Evolutionary conservation across 176 grass and related monocot species (phyloP), one percentile per base, ranked within the genome.

Genomic region (Carex myosuroides): DNA sequence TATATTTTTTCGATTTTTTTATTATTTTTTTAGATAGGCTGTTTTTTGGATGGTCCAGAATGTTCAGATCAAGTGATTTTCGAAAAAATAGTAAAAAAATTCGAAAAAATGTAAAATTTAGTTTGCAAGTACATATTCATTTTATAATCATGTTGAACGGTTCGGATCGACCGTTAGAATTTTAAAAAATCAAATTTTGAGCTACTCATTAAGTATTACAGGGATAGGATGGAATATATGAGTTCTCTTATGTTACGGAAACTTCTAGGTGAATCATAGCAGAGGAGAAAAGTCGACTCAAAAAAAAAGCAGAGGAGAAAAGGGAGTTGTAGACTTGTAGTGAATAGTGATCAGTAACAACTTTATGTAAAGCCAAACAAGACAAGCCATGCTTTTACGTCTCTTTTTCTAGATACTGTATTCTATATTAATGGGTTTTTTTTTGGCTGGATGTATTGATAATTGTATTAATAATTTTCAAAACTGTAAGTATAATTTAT

Each of bases 351-450:
- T 56, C 26, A 57, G 7, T 55, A 75, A 26, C 26, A 14, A 35
- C 73, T 78, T 78, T 57, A 35, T 78, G 52, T 17, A 33, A 78
- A 78, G 24, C 22, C 29, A 57, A 78, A 78, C 52, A 78, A 57
- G 73, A 57, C 26, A 57, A 5, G 73, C 4, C 52, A 57, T 78
- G 42, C 7, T 75, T 75, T 77, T 78, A 57, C 21, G 5, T 33
- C 24, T 55, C 48, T 56, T 78, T 78, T 77, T 78, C 63, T 41
- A 41, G 35, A 41, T 69, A 68, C 5, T 54, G 10, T 54, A 14
- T 30, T 76, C 12, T 74, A 24, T 52, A 3, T 52, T 75, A 14
- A 54, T 74, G 70, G 69, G 22, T 48, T 7, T 24, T 26, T 29
- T 70, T 69, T 70, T 70, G 20, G 46, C 70, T 24, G 4, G 18